A percentile compares a stretch with the other conserved stretches of the same genome.
These are phyloP conservation scores for Arctostaphylos glauca DNA, from an alignment of 148 eudicot species.

Conservation along the genomic window DNA sequence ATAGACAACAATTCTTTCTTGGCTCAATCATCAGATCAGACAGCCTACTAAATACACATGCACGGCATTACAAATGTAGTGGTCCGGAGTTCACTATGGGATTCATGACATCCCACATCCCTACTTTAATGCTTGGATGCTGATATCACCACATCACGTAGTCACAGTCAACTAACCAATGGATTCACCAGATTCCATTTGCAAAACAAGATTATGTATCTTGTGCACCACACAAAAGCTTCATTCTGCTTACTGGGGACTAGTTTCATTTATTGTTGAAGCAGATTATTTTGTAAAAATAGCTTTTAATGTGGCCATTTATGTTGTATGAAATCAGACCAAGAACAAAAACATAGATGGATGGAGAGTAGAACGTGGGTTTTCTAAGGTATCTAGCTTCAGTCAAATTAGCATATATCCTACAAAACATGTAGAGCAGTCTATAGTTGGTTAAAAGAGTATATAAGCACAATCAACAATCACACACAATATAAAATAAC, in stretches of 20 bases:
- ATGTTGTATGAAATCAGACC: background rate
- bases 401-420: background rate
- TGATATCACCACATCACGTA: background rate
- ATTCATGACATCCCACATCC: background rate
- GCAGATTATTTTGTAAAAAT: background rate
- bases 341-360: background rate
- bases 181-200: background rate
- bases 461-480: too few species aligned
- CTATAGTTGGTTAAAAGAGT: background rate
- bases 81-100: background rate
- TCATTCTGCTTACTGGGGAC: background rate
- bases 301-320: background rate
- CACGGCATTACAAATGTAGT: background rate
- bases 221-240: background rate
- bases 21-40: background rate
- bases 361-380: background rate
- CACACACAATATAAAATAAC: too few species aligned
- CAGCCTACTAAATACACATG: background rate
- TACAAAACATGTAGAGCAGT: background rate
- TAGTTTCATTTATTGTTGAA: background rate
- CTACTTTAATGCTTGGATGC: too few species aligned
- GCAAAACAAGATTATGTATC: background rate
- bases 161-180: too few species aligned
- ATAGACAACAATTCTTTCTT: background rate
- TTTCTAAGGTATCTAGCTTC: background rate